Base-by-base conservation (phyloP, 1,284 basidiomycete species). In the Heliocybe sulcata region DNA sequence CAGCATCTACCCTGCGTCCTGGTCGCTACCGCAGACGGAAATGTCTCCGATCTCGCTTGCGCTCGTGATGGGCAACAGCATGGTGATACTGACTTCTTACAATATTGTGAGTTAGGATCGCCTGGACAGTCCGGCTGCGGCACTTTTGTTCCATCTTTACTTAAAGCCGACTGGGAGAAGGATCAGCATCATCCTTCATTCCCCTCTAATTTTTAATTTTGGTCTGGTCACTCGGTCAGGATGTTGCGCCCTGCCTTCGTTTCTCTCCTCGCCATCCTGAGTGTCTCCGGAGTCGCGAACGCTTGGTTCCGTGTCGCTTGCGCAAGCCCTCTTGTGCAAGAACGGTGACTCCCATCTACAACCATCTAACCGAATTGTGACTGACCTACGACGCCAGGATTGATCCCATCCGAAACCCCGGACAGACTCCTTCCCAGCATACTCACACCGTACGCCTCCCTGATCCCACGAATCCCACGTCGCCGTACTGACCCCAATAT, bases 221-320 rank as follows among this genome's bases (percentile, higher is more conserved):
- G 12, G n/a, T n/a, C n/a, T n/a, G n/a, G n/a, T 31, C 12, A 12
- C 12, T 31, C 4, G 29, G 38, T 4, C 52, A 27, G 10, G 42
- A 52, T 55, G 54, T 31, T 55, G 3, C 47, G 49, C 27, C 47
- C 23, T 26, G 27, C 49, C 6, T 53, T 55, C 23, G 25, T 57
- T 10, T 27, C 54, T 56, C 51, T 59, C 12, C 52, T 60, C 52
- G 59, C 57, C 54, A 52, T 57, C 52, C 63, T 55, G 57, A 61
- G 58, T 16, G 49, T 54, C 14, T 54, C 56, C 26, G 56, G 60
- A 20, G 52, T 54, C 27, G 66, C 62, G 16, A 59, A 69, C 55
- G 72, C 72, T 2, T 76, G 71, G 73, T 75, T 75, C 63, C 68
- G 73, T 52, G 69, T 74, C 52, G 62, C 71, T 16, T 76, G 74